phyloP scores from a whole-genome alignment of 1,284 basidiomycete genomes.

The Rhodotorula sp. region DNA sequence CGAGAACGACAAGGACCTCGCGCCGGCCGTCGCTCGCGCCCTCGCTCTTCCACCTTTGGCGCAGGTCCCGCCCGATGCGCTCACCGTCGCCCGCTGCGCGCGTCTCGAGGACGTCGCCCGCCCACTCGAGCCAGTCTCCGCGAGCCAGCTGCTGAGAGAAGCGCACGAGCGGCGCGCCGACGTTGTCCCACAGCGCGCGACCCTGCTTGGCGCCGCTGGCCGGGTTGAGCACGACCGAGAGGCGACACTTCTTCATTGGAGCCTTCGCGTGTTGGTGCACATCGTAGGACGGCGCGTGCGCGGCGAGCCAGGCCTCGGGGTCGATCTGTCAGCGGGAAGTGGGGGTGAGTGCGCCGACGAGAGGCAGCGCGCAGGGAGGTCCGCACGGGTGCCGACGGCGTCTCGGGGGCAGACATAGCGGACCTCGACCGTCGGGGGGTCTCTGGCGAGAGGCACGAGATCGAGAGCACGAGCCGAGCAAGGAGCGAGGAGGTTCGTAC shows the following conservation, averaged over 20 bases:
- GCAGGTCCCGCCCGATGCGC: conserved; percentile 56
- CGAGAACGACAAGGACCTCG: conserved; percentile 33
- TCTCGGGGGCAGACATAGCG: no score
- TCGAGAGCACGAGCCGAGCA: no score
- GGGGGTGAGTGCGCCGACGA: no score
- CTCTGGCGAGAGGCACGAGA: no score
- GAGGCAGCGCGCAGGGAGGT: no score
- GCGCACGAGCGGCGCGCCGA: not conserved
- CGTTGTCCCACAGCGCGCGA: not conserved
- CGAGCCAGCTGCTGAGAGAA: not conserved
- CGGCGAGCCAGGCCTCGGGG: no score
- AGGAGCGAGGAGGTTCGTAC: no score
- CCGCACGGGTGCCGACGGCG: no score
- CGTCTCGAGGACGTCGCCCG: conserved; percentile 56
- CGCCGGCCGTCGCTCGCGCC: not conserved
- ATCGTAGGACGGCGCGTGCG: no score
- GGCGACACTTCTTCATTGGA: not conserved
- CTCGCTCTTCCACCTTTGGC: conserved; percentile 43
- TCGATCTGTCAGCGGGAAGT: no score
- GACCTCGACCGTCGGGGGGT: no score
- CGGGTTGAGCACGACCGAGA: conserved; percentile 5
- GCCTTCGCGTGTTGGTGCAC: no score
- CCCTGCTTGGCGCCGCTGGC: not conserved
- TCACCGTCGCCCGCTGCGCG: conserved; percentile 63
- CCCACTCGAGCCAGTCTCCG: not conserved